Percentiles rank a stretch among this genome's conserved stretches.
These are phyloP conservation scores for Penicillium expansum DNA, from an alignment of 2,329 filamentous ascomycete species.

Conservation along the genomic window DNA sequence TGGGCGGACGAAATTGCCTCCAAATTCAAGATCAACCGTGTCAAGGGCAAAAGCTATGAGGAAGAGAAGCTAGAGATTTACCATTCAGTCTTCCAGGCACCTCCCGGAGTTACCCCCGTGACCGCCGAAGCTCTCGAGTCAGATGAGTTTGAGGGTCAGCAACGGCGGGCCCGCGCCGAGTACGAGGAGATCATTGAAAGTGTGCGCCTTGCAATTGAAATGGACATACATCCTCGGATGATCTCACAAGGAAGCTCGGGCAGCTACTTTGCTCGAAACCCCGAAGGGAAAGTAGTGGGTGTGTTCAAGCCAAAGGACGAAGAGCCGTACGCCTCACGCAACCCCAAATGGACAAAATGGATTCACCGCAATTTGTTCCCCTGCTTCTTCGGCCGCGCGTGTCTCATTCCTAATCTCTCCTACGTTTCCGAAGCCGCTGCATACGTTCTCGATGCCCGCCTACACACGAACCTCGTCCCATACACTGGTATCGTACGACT, in stretches of 20 bases:
- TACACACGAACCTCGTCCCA: slow-evolving; percentile 88
- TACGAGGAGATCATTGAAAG: slow-evolving; percentile 89
- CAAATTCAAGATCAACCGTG: slow-evolving; percentile 85
- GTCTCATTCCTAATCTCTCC: slow-evolving; percentile 93
- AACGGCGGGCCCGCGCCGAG: slow-evolving; percentile 69
- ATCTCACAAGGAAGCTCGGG: slow-evolving; percentile 97
- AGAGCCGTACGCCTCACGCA: slow-evolving; percentile 93
- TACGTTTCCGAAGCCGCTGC: slow-evolving; percentile 98
- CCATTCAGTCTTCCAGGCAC: slow-evolving; percentile 92
- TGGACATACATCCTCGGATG: slow-evolving; percentile 89
- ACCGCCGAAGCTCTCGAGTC: slow-evolving; percentile 70
- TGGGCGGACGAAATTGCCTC: slow-evolving; percentile 98
- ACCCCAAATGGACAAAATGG: slow-evolving; percentile 99
- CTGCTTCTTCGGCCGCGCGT: slow-evolving; percentile 93
- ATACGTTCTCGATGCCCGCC: slow-evolving; percentile 86
- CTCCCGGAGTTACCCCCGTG: slow-evolving; percentile 78
- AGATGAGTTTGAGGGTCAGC: slow-evolving; percentile 54
- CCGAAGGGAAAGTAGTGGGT: slow-evolving; percentile 88
- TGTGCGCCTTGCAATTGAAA: slow-evolving; percentile 83
- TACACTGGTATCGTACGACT: slow-evolving; percentile 94
- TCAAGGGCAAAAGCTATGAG: slow-evolving; percentile 69
- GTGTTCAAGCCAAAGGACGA: slow-evolving; percentile 99
- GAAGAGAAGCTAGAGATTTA: slow-evolving; percentile 93
- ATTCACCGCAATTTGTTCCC: slow-evolving; percentile 96
- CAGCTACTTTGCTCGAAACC: slow-evolving; percentile 93